Conservation (phyloP, 208 protist genomes). For the Phytomonas francai region DNA sequence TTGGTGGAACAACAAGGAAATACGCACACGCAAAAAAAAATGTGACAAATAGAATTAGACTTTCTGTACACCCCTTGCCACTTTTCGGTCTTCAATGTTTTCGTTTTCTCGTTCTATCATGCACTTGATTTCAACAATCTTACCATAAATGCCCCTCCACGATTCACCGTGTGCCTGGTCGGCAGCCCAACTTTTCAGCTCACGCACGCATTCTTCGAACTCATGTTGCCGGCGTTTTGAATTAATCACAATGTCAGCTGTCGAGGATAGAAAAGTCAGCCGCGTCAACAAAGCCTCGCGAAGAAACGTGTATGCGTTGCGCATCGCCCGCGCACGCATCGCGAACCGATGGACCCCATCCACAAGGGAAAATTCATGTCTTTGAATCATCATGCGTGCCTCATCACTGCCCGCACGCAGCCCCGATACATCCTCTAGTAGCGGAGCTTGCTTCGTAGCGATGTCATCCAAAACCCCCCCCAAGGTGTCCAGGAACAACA, state of each 20-base stretch:
- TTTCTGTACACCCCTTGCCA: not conserved
- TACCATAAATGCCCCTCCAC: conserved; percentile 70
- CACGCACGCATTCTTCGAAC: conserved; percentile 57
- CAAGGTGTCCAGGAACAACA: conserved; percentile 26
- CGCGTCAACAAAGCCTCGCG: conserved; percentile 58
- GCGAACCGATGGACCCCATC: conserved; percentile 46
- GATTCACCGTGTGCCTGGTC: conserved; percentile 53
- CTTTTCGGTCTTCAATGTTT: conserved; percentile 3
- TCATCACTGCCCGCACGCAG: conserved; percentile 1
- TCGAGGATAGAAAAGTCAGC: conserved; percentile 62
- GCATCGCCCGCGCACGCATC: conserved; percentile 33
- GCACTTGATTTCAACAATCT: conserved; percentile 60
- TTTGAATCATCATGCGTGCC: conserved; percentile 5
- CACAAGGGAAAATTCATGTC: conserved; percentile 17
- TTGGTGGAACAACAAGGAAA: conserved; percentile 4
- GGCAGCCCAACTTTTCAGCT: conserved; percentile 68
- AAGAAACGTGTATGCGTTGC: conserved; percentile 64
- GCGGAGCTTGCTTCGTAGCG: conserved; percentile 5
- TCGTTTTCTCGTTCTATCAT: conserved; percentile 57
- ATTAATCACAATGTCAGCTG: conserved; percentile 36
- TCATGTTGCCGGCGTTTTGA: conserved; percentile 71
- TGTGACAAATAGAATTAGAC: not conserved
- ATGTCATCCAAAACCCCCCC: conserved; percentile 11
- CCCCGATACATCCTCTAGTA: conserved; percentile 5
- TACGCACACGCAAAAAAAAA: conserved; percentile 12